Base-by-base conservation (phyloP, 352 stramenopile genomes). In the Globisporangium viniferum region DNA sequence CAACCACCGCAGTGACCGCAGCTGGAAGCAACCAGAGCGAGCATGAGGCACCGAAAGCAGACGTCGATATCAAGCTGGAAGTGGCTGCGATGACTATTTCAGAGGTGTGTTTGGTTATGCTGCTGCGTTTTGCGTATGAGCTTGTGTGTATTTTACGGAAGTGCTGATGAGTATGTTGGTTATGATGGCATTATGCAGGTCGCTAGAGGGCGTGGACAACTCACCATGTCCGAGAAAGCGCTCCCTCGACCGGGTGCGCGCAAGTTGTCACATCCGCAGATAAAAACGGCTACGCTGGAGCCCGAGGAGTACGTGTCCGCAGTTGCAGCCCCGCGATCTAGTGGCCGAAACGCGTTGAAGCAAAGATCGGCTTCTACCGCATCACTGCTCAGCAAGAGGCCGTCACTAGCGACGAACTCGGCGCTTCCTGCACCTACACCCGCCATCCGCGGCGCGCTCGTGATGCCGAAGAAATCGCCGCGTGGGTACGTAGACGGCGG, bases 1-100 rank as follows among this genome's bases (percentile, higher is more conserved):
- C 22, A 18, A 33, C 31, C 15, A 39, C 10, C n/a, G 24, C 36
- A 29, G 12, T 7, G n/a, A 48, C 57, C 9, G 36, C 24, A 31
- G 51, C 35, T 22, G 60, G 39, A 35, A 73, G 59, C 58, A 79
- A 79, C 58, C 73, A 77, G 62, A 56, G 59, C 24, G 67, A 74
- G n/a, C n/a, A 61, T 58, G 64, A 65, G n/a, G 33, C 18, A 4
- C 33, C 51, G 18, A 67, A 31, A 67, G 51, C 24, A 12, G 54
- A 39, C 22, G 24, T 44, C 15, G 59, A 44, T 3, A 53, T 64
- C 41, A 64, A 64, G 24, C 39, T 44, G 59, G 59, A 64, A 35
- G 31, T 18, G 9, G 24, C 41, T 68, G 59, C 36, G 62, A 48
- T 9, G 10, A 7, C 29, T 12, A 31, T 24, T n/a, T 49, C 41